Evolutionary conservation across 306 rosid species (phyloP).

Genomic region (Herpetospermum pedunculosum): DNA sequence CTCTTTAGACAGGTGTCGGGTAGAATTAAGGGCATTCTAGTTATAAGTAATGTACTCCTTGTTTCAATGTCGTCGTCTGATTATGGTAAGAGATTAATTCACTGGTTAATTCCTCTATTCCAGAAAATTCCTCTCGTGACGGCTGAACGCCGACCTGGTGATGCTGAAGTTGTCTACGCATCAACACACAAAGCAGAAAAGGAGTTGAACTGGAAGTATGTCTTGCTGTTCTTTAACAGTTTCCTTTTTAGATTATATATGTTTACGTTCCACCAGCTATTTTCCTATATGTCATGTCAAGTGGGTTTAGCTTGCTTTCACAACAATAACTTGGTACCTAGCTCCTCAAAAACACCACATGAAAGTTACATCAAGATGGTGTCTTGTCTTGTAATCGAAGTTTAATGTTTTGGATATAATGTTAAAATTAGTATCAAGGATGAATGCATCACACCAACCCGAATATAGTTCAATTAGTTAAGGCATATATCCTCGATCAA

Average conservation of each 20-base stretch:
- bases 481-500: no score
- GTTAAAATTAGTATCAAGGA: background rate
- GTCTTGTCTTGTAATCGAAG: background rate
- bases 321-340: background rate
- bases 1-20: background rate
- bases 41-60: background rate
- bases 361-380: no score
- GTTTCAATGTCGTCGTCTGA: background rate
- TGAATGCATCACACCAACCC: no score
- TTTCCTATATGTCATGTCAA: background rate
- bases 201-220: constrained; percentile 94
- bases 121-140: constrained; percentile 78
- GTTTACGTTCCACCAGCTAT: background rate
- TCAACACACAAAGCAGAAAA: constrained; percentile 78
- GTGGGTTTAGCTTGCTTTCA: background rate
- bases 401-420: background rate
- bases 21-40: background rate
- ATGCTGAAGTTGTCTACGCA: constrained; percentile 82
- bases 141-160: constrained; percentile 86
- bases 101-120: constrained; percentile 7
- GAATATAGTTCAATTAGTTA: no score
- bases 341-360: background rate
- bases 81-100: background rate
- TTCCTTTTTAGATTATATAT: background rate
- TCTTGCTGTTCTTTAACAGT: constrained; percentile 4